Evolutionary conservation across 352 stramenopile genomes (phyloP), one percentile per base, ranked within the genome.

Genomic region (Globisporangium mamillatum): DNA sequence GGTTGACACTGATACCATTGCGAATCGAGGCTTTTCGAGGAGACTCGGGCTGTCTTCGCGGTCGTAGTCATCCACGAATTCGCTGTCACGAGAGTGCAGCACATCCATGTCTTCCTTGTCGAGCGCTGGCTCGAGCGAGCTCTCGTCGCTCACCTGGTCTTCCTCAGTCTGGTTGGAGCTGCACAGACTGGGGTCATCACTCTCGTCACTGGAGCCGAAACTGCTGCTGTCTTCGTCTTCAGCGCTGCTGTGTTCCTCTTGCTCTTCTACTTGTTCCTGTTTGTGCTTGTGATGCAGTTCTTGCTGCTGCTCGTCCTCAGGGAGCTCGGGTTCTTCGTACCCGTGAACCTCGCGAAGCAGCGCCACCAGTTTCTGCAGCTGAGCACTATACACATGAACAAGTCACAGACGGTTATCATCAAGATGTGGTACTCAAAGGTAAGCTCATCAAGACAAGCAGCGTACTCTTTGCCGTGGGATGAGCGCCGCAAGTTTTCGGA

Each of bases 101-200:
- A 12, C 10, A 2, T 12, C 29, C 3, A 46, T 10, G 9, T 61
- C 55, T 60, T 67, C 41, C 2, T 74, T 50, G 2, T 29, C 22
- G 29, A 68, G 59, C 3, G 27, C 24, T n/a, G 34, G 24, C 14
- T n/a, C 18, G 18, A 18, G 34, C 2, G 60, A 50, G 36, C 25
- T 60, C 46, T 61, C 60, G 12, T 14, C 41, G 12, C 46, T 46
- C 9, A 2, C 44, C 3, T 41, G 53, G 20, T 78, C 77, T 14
- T 86, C 73, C 44, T 90, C 80, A 0, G 67, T 74, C 75, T 91
- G 82, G 53, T 91, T 91, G 0, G 80, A 91, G 25, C 44, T 52
- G 44, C 18, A 24, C 44, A 52, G 44, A 22, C 44, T 52, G 5
- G 44, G 18, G 18, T 52, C 44, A 6, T 69, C 54, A 16, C 41